phyloP scores from a whole-genome alignment of 208 protist species.

The Leishmania tropica region DNA sequence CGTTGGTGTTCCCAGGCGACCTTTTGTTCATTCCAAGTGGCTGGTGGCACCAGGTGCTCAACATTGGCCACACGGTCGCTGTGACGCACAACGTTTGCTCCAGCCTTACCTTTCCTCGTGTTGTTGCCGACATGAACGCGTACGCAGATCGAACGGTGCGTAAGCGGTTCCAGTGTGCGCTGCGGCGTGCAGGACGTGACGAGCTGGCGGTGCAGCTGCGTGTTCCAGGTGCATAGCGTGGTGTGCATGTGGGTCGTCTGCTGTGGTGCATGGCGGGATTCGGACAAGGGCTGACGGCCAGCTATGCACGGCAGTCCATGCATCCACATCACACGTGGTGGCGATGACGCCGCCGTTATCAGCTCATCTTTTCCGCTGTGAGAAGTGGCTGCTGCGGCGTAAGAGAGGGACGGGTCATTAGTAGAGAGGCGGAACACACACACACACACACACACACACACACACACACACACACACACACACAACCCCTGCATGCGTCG shows the following conservation, averaged over 20 bases:
- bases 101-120: slow-evolving; percentile 35
- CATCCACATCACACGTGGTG: not conserved
- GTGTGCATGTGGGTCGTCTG: not conserved
- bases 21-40: slow-evolving; percentile 49
- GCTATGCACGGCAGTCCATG: not conserved
- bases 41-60: slow-evolving; percentile 60
- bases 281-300: not conserved
- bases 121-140: slow-evolving; percentile 33
- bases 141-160: slow-evolving; percentile 17
- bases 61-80: slow-evolving; percentile 43
- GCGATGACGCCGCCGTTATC: not conserved
- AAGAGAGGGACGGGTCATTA: not conserved
- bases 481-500: not conserved
- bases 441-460: too few species aligned
- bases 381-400: not conserved
- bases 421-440: not conserved
- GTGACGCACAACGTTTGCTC: slow-evolving; percentile 54
- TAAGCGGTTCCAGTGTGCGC: slow-evolving; percentile 17
- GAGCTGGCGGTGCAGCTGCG: slow-evolving; percentile 14
- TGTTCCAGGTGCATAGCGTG: not conserved
- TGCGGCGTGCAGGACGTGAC: slow-evolving; percentile 7
- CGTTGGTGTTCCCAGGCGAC: slow-evolving; percentile 39
- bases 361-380: not conserved
- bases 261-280: not conserved
- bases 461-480: slow-evolving; percentile 6